Evolutionary conservation across 352 stramenopile species (phyloP).

Genomic region (Phytophthora podocarpi): DNA sequence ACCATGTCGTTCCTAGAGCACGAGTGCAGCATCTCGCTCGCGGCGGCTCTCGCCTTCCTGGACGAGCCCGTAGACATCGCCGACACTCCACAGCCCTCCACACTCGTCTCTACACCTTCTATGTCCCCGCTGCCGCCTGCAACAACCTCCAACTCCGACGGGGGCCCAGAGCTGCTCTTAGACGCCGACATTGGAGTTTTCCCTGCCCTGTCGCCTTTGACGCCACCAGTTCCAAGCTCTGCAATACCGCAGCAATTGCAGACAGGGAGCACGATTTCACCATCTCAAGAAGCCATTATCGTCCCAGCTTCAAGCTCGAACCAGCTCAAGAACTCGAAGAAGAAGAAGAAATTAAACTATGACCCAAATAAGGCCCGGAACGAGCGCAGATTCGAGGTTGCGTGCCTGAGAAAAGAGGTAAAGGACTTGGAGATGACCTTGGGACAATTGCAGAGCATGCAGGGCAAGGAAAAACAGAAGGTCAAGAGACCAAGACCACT

Average conservation of each 20-base stretch:
- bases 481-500: constrained; percentile 3
- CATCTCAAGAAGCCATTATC: neutral
- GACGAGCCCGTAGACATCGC: constrained; percentile 15
- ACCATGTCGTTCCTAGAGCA: constrained; percentile 24
- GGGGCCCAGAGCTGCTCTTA: constrained; percentile 17
- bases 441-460: constrained; percentile 29
- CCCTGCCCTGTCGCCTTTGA: neutral
- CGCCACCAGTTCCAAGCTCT: neutral
- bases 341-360: constrained; percentile 41
- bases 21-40: constrained; percentile 20
- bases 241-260: neutral
- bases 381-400: constrained; percentile 38
- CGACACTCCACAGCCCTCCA: neutral
- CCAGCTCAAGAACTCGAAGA: constrained; percentile 4
- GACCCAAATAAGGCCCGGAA: constrained; percentile 43
- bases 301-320: neutral
- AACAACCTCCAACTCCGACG: neutral
- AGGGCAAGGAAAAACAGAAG: constrained; percentile 1
- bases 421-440: constrained; percentile 37
- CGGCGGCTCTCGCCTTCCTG: constrained; percentile 32
- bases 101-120: neutral
- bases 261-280: constrained; percentile 4
- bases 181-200: constrained; percentile 3
- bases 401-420: constrained; percentile 38
- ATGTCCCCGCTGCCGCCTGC: neutral